phyloP scores from a whole-genome alignment of 805 yeast genomes.

The Scheffersomyces ergatensis region DNA sequence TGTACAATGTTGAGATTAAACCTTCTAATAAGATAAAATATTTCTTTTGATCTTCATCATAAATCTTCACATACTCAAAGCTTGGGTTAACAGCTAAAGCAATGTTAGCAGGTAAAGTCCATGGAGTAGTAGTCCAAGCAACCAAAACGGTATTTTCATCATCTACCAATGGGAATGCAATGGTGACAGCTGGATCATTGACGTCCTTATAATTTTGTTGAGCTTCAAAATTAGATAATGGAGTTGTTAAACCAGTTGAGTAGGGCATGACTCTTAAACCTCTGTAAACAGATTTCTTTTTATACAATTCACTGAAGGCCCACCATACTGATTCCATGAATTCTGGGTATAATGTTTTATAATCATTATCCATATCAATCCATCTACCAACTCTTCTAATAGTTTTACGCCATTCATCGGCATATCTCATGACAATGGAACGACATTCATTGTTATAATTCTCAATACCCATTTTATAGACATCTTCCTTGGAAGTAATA shows the following conservation, averaged over 20 bases:
- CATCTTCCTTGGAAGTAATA: constrained; percentile 91
- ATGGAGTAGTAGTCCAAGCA: constrained; percentile 99
- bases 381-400: constrained; percentile 96
- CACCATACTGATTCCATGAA: constrained; percentile 99
- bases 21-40: constrained; percentile 83
- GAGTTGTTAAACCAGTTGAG: constrained; percentile 96
- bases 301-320: constrained; percentile 88
- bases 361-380: constrained; percentile 98
- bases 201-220: constrained; percentile 98
- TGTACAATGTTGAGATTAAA: constrained; percentile 80
- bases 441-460: constrained; percentile 95
- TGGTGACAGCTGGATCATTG: constrained; percentile 91
- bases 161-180: constrained; percentile 78
- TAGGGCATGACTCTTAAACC: constrained; percentile 99
- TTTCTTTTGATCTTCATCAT: constrained; percentile 80
- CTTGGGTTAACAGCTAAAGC: constrained; percentile 90
- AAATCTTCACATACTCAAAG: constrained; percentile 88
- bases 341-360: constrained; percentile 91
- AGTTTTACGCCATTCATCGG: constrained; percentile 90
- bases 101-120: constrained; percentile 96
- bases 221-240: constrained; percentile 96
- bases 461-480: constrained; percentile 88
- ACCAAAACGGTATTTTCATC: constrained; percentile 83
- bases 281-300: constrained; percentile 86
- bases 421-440: constrained; percentile 95